Base-by-base conservation (phyloP, 2,329 filamentous ascomycete species). In the Curvularia verruculosa region DNA sequence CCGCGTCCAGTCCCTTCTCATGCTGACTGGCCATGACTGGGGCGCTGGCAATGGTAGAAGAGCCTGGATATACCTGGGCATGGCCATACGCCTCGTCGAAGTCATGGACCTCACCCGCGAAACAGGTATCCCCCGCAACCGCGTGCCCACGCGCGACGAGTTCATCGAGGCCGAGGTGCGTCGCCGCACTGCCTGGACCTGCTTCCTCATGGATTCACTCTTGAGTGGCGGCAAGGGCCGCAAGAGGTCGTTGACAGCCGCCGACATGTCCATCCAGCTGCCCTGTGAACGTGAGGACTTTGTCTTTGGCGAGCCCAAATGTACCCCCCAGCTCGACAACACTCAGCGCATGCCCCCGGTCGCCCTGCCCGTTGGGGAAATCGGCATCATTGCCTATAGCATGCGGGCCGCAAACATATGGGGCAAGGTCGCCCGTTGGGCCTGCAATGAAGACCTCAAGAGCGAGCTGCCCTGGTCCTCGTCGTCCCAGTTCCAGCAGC, bases 11-110 rank as follows among this genome's bases (percentile, higher is more conserved):
- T 74, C 75, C 13, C 65, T 78, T 46, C 62, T 80, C 49, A 76
- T 81, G 70, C 56, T 81, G 21, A 79, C 79, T 0, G 78, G 77
- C n/a, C 77, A 80, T 51, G 77, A 79, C 53, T 81, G 79, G 77
- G 77, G 72, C 55, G 81, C 78, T 52, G 80, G 77, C 57, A 79
- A 78, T 37, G 76, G 76, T 2, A 64, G 74, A 21, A 59, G 75
- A 37, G 76, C 76, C 0, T 78, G 76, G 76, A 78, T 78, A 49
- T 77, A 77, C 41, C 70, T 78, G 37, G 76, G 76, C 56, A 78
- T 77, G 73, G 76, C 76, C 21, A 76, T 78, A 13, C 67, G 76
- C 6, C 72, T 78, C 44, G 75, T 75, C 49, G 74, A 78, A 59
- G 73, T 77, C 60, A 75, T 78, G 71, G 75, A 75, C 54, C 66